Evolutionary conservation across 2,329 filamentous ascomycete genomes (phyloP).

Genomic region (Ophidiomyces ophidiicola): DNA sequence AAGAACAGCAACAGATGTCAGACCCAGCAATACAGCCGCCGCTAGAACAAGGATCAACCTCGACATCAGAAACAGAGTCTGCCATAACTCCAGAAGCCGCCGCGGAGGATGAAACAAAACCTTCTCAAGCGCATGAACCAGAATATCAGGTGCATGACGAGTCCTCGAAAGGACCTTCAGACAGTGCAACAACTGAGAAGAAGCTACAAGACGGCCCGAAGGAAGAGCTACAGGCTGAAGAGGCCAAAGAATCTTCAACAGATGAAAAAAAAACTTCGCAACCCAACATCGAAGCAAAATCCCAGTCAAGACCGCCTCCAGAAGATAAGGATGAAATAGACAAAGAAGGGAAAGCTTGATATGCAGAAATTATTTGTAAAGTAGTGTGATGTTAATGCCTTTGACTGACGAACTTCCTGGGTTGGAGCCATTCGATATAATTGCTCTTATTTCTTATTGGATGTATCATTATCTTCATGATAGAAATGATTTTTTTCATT

Average conservation of each 20-base stretch:
- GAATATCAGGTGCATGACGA: not conserved
- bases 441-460: no score
- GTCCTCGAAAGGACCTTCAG: not conserved
- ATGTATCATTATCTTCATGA: no score
- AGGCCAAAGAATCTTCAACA: not conserved
- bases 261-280: not conserved
- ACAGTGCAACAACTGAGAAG: not conserved
- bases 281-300: not conserved
- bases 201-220: no score
- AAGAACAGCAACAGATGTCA: no score
- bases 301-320: slow-evolving; percentile 1
- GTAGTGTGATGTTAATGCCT: no score
- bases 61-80: no score
- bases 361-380: no score
- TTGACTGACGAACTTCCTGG: not conserved
- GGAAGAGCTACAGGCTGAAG: not conserved
- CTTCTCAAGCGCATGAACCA: not conserved
- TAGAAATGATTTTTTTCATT: no score
- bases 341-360: slow-evolving; percentile 5
- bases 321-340: not conserved
- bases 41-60: no score
- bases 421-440: not conserved
- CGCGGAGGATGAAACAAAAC: no score
- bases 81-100: no score
- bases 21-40: no score